Base-by-base conservation (phyloP, 305 asterid genomes). In the Andrographis paniculata region DNA sequence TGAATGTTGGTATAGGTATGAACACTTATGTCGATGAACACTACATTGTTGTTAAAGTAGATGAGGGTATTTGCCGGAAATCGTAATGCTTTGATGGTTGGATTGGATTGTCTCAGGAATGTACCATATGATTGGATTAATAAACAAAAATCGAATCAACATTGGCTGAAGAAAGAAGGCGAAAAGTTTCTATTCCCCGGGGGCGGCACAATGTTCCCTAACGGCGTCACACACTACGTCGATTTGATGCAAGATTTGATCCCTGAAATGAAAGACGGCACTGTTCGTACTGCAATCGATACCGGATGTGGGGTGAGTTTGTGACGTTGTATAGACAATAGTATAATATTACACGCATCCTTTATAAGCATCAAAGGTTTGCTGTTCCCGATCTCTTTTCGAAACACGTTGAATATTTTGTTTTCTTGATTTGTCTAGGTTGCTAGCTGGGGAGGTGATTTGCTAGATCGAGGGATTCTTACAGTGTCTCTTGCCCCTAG, bases 41-140 rank as follows among this genome's bases (percentile, higher is more conserved):
- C 18, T 50, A 20, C 45, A 9, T 6, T 17, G 56, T 18, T 35
- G 24, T 40, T 40, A 23, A 30, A 24, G 41, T 16, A 12, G 51
- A 4, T 20, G n/a, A 52, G 14, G 35, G 42, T 50, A 11, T 18
- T n/a, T 55, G 42, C 44, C 10, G 2, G 53, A 39, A 55, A 44
- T 35, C 24, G 53, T 38, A 38, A 19, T 20, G 4, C 17, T 3
- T 24, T 19, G 16, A 43, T 43, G 36, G 44, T 36, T 52, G 56
- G 39, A 24, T n/a, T n/a, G n/a, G n/a, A 50, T 48, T 12, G 38
- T 61, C 62, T 58, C 75, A 91, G 98, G 63, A 91, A 91, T 72
- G 98, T 91, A 19, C 98, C 98, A 13, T 91, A 78, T 61, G 94
- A 91, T 64, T 87, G 96, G 99, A 91, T 91, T 60, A 87, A 77